Conservation (phyloP, 305 asterid species). For the Fraxinus paxiana region DNA sequence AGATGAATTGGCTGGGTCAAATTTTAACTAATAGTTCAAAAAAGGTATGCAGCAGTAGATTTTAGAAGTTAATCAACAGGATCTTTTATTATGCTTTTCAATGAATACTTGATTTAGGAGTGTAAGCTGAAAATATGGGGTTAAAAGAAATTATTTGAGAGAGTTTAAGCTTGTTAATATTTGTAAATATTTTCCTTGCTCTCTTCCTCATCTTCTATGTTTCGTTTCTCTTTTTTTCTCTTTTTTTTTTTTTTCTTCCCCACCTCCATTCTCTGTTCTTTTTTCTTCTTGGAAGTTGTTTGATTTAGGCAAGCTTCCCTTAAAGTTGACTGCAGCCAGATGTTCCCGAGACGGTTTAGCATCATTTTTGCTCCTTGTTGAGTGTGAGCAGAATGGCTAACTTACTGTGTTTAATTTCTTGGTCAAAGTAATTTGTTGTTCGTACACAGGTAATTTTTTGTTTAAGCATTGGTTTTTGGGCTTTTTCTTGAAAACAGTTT, state of each 20-base stretch:
- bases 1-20: constrained; percentile 55
- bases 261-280: constrained; percentile 5
- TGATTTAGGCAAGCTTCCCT: constrained; percentile 60
- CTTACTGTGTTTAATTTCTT: constrained; percentile 32
- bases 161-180: constrained; percentile 26
- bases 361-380: constrained; percentile 29
- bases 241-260: neutral
- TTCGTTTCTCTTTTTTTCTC: too few relatives aligned
- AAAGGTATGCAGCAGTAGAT: constrained; percentile 54
- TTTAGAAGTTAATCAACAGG: constrained; percentile 31
- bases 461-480: constrained; percentile 21
- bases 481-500: neutral
- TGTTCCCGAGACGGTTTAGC: constrained; percentile 58
- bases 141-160: constrained; percentile 7
- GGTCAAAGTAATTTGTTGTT: constrained; percentile 42
- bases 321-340: constrained; percentile 50
- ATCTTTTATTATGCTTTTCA: constrained; percentile 20
- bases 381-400: constrained; percentile 16
- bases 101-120: constrained; percentile 23
- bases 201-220: constrained; percentile 42
- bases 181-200: constrained; percentile 24
- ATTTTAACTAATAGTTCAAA: constrained; percentile 36
- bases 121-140: constrained; percentile 25
- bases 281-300: constrained; percentile 35
- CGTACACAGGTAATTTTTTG: constrained; percentile 47